Percentiles rank a stretch among this genome's conserved stretches.
phyloP scores from a whole-genome alignment of 1,139 yeast genomes.

The Taphrina flavorubra region DNA sequence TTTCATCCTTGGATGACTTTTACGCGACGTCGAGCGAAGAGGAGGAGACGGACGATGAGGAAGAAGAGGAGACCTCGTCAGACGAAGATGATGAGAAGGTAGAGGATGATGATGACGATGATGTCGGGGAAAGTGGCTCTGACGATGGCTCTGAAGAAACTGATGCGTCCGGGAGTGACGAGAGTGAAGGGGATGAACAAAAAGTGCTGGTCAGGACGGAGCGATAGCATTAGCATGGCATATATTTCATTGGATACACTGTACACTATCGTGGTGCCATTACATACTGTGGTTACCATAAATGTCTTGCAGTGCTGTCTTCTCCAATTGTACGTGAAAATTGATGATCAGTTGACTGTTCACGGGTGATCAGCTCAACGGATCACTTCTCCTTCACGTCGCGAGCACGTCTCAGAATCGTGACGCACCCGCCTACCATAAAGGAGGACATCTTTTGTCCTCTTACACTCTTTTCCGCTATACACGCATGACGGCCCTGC shows the following conservation, averaged over 20 bases:
- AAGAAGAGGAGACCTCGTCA: slow-evolving; percentile 4
- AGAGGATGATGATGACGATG: slow-evolving; percentile 47
- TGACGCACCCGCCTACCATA: neutral
- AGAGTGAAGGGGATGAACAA: neutral
- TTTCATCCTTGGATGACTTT: slow-evolving; percentile 56
- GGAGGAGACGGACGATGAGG: slow-evolving; percentile 40
- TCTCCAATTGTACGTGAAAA: too few species aligned
- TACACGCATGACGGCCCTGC: slow-evolving; percentile 28
- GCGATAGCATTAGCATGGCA: slow-evolving; percentile 3
- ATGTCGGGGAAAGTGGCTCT: neutral
- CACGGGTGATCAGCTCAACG: neutral
- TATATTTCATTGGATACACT: too few species aligned
- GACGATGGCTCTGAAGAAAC: slow-evolving; percentile 1
- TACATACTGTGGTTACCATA: too few species aligned
- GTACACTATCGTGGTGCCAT: too few species aligned
- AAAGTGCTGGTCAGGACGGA: neutral
- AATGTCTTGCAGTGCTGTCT: too few species aligned
- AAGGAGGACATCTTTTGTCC: neutral
- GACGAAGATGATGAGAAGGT: slow-evolving; percentile 30
- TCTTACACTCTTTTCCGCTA: neutral
- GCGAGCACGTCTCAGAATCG: neutral
- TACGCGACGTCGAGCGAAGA: slow-evolving; percentile 59
- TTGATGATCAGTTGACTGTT: too few species aligned
- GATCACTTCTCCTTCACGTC: neutral
- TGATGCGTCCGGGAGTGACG: neutral